A percentile compares a stretch with the other conserved stretches of the same genome.
Conservation (phyloP, 1,284 basidiomycete species). For the Trichosporon coremiiforme region DNA sequence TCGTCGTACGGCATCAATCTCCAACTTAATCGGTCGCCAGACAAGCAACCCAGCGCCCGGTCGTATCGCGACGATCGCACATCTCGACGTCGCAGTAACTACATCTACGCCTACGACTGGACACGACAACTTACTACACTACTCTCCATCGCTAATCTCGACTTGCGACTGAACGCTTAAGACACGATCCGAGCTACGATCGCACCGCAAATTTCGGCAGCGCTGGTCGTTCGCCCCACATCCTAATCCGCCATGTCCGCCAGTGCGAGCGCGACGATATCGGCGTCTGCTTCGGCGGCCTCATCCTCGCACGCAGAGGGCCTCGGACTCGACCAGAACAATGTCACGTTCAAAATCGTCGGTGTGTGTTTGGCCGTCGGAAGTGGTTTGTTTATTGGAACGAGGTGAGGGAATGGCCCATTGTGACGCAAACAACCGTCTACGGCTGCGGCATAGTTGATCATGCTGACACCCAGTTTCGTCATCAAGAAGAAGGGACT, state of each 20-base stretch:
- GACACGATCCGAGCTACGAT: background rate
- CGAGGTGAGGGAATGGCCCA: constrained; percentile 62
- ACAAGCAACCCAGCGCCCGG: background rate
- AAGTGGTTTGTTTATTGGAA: constrained; percentile 86
- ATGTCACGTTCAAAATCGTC: constrained; percentile 58
- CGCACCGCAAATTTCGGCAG: background rate
- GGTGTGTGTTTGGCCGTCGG: constrained; percentile 75
- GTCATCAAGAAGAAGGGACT: constrained; percentile 92
- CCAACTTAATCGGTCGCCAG: constrained; percentile 11
- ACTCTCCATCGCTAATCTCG: background rate
- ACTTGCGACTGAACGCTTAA: background rate
- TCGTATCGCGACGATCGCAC: background rate
- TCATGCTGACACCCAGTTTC: constrained; percentile 42
- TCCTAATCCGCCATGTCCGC: background rate
- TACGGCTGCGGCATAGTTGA: background rate
- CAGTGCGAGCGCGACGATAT: constrained; percentile 7
- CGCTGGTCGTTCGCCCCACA: background rate
- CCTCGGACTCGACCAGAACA: constrained; percentile 22
- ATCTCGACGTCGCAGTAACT: background rate
- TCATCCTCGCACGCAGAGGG: constrained; percentile 11
- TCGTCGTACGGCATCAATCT: constrained; percentile 13
- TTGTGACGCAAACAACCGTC: background rate
- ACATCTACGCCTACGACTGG: background rate
- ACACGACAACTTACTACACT: background rate
- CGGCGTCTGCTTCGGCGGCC: background rate